phyloP scores from a whole-genome alignment of 345 rosid species.

The Schrenkiella parvula region DNA sequence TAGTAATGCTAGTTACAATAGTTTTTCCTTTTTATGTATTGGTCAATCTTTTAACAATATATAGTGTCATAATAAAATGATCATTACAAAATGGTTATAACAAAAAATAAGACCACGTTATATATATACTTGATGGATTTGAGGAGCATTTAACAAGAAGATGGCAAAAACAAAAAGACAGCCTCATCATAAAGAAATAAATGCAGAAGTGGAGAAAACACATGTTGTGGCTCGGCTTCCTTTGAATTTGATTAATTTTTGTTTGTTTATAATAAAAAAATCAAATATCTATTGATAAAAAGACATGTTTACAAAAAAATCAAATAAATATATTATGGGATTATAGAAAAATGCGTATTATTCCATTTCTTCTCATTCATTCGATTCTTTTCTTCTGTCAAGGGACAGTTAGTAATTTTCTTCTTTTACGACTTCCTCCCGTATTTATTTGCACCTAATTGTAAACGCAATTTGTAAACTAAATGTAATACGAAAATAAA shows the following conservation, averaged over 20 bases:
- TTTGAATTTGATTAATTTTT: neutral
- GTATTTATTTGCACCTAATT: neutral
- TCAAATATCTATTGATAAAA: neutral
- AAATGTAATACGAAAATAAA: no score
- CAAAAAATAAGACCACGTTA: neutral
- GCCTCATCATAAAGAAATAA: constrained; percentile 10
- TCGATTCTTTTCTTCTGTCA: neutral
- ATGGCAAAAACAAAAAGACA: constrained; percentile 13
- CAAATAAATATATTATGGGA: neutral
- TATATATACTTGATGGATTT: neutral
- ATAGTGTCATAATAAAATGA: neutral
- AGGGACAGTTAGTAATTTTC: constrained; percentile 8
- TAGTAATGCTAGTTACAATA: neutral
- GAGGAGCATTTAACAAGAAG: neutral
- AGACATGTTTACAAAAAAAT: no score
- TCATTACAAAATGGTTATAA: neutral
- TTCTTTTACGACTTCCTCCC: constrained; percentile 2
- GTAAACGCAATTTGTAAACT: no score
- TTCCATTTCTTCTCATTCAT: neutral
- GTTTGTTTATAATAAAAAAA: neutral
- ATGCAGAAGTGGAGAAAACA: constrained; percentile 18
- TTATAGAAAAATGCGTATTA: neutral
- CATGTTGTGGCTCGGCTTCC: constrained; percentile 6
- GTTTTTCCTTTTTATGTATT: neutral
- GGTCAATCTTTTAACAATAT: neutral